Evolutionary conservation across 1,139 yeast genomes (phyloP).

Genomic region (Geotrichum australiense): DNA sequence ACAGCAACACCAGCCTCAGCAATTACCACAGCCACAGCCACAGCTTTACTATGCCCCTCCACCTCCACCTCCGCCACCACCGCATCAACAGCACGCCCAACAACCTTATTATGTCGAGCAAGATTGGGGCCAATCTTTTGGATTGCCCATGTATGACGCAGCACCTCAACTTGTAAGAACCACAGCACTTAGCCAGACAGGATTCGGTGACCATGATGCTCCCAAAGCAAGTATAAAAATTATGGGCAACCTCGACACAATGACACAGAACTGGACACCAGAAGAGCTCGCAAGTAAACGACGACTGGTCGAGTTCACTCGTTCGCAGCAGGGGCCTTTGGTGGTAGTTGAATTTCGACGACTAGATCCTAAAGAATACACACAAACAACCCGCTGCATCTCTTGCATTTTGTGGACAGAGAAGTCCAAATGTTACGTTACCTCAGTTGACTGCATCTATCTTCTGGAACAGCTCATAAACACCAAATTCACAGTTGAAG

Average conservation of each 20-base stretch:
- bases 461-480: constrained; percentile 53
- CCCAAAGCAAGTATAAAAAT: constrained; percentile 31
- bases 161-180: constrained; percentile 29
- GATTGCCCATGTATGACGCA: constrained; percentile 7
- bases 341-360: constrained; percentile 33
- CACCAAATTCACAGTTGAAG: constrained; percentile 56
- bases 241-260: constrained; percentile 32
- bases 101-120: constrained; percentile 14
- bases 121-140: constrained; percentile 7
- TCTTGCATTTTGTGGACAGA: constrained; percentile 61
- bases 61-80: constrained; percentile 1
- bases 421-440: constrained; percentile 46
- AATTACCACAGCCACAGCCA: neutral
- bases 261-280: constrained; percentile 32
- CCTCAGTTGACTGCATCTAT: constrained; percentile 59
- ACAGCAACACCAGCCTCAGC: constrained; percentile 6
- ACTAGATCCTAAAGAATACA: constrained; percentile 31
- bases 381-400: constrained; percentile 34
- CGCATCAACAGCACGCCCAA: constrained; percentile 8
- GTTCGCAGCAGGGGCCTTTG: constrained; percentile 34
- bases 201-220: constrained; percentile 21
- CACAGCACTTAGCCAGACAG: constrained; percentile 29
- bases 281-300: constrained; percentile 32
- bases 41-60: neutral
- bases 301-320: constrained; percentile 33